phyloP scores from a whole-genome alignment of 2,329 filamentous ascomycete genomes.

The Blastomyces percursus region DNA sequence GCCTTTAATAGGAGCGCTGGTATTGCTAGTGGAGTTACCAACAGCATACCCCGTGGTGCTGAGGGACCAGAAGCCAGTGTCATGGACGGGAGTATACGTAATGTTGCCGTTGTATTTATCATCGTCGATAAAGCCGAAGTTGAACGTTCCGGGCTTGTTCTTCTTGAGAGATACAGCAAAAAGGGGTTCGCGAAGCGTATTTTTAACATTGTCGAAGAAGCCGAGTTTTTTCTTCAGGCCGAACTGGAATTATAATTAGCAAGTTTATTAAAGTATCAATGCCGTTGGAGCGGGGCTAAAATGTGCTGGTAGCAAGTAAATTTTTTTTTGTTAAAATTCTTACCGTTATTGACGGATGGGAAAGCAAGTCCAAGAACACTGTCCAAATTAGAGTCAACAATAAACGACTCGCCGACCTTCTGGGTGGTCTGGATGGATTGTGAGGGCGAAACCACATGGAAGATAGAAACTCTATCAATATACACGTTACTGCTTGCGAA shows the following conservation, averaged over 20 bases:
- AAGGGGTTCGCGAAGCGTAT: constrained; percentile 49
- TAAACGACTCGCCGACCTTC: constrained; percentile 45
- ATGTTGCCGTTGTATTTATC: constrained; percentile 53
- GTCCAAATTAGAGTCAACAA: constrained; percentile 43
- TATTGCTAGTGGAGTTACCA: constrained; percentile 23
- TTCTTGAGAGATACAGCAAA: constrained; percentile 60
- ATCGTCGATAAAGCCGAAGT: constrained; percentile 60
- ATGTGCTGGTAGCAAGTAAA: not conserved
- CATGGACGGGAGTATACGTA: constrained; percentile 51
- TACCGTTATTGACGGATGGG: constrained; percentile 46
- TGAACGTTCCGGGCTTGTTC: constrained; percentile 52
- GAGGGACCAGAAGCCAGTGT: constrained; percentile 59
- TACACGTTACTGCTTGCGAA: constrained; percentile 55
- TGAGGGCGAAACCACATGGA: constrained; percentile 45
- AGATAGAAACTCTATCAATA: constrained; percentile 53
- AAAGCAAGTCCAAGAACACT: constrained; percentile 52
- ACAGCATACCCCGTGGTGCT: constrained; percentile 47
- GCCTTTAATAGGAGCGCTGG: constrained; percentile 9
- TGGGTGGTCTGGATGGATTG: constrained; percentile 58
- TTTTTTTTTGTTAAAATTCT: constrained; percentile 1
- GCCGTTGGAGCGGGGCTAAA: not conserved
- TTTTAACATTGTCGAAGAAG: constrained; percentile 61
- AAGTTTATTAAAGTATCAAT: not conserved
- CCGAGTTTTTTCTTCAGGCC: constrained; percentile 45
- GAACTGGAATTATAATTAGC: constrained; percentile 7